Conservation (phyloP, 1,284 basidiomycete species). For the Ceratobasidium sp. region DNA sequence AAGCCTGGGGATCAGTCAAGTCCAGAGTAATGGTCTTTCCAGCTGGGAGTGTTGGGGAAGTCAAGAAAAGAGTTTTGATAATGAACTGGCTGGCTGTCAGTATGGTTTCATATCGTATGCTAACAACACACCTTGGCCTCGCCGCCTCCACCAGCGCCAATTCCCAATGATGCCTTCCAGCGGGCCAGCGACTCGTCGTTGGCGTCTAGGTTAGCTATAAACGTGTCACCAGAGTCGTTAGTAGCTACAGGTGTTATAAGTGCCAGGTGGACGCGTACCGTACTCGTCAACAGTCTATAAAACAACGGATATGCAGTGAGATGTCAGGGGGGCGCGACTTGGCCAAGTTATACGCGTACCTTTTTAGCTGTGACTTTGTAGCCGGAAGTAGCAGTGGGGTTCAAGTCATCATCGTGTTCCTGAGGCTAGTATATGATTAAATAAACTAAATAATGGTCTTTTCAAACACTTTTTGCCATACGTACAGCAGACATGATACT, state of each 20-base stretch:
- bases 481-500: constrained; percentile 29
- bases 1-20: constrained; percentile 55
- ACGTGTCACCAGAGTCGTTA: background rate
- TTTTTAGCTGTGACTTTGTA: constrained; percentile 43
- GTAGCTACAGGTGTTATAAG: background rate
- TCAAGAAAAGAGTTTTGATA: constrained; percentile 70
- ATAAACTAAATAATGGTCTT: constrained; percentile 3
- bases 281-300: constrained; percentile 41
- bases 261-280: constrained; percentile 28
- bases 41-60: constrained; percentile 60
- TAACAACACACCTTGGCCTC: constrained; percentile 65
- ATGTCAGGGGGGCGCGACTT: background rate
- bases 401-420: constrained; percentile 42
- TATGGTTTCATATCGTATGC: constrained; percentile 19
- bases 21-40: constrained; percentile 67
- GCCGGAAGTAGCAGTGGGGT: constrained; percentile 41
- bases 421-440: constrained; percentile 15
- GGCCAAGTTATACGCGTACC: constrained; percentile 15
- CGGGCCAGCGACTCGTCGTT: constrained; percentile 53
- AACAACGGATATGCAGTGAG: background rate
- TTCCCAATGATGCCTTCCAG: constrained; percentile 90
- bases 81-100: constrained; percentile 59
- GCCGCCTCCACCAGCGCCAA: constrained; percentile 53
- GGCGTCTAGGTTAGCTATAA: constrained; percentile 34
- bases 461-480: constrained; percentile 1